A percentile compares a stretch with the other conserved stretches of the same genome.
Conservation (phyloP, 2,329 filamentous ascomycete genomes). For the Fusarium ramigenum region DNA sequence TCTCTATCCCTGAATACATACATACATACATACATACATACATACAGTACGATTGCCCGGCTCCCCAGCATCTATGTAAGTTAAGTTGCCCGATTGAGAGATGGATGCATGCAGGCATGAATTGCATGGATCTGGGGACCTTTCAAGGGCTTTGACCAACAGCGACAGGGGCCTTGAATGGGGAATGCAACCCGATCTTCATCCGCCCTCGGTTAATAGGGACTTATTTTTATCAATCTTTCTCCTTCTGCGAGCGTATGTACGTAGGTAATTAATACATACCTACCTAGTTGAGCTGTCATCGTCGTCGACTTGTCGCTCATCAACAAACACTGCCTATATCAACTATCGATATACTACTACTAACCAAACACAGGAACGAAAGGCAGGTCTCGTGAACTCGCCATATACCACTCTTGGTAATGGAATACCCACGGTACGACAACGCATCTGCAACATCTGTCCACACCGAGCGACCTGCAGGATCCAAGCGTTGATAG, state of each 20-base stretch:
- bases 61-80: not conserved
- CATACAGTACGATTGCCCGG: not conserved
- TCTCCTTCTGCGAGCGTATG: not conserved
- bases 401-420: constrained; percentile 1
- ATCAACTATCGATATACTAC: not conserved
- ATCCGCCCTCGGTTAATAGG: not conserved
- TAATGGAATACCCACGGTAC: constrained; percentile 7
- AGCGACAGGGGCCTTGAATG: not conserved
- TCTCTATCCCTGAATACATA: not conserved
- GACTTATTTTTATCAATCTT: constrained; percentile 1
- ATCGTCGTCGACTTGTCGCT: not conserved
- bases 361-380: not conserved
- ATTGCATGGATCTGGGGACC: constrained; percentile 19
- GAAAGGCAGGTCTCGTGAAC: not conserved
- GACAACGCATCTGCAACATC: constrained; percentile 21
- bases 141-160: not conserved
- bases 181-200: not conserved
- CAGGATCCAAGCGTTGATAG: constrained; percentile 14
- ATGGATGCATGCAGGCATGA: constrained; percentile 30
- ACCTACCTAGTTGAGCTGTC: not conserved
- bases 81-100: constrained; percentile 26
- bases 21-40: not conserved
- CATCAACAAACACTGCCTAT: not conserved
- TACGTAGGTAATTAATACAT: not conserved
- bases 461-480: constrained; percentile 29